A percentile compares a stretch with the other conserved stretches of the same genome.
Evolutionary conservation across 202 grass and related monocot genomes (phyloP).

Genomic region (Zizania palustris): DNA sequence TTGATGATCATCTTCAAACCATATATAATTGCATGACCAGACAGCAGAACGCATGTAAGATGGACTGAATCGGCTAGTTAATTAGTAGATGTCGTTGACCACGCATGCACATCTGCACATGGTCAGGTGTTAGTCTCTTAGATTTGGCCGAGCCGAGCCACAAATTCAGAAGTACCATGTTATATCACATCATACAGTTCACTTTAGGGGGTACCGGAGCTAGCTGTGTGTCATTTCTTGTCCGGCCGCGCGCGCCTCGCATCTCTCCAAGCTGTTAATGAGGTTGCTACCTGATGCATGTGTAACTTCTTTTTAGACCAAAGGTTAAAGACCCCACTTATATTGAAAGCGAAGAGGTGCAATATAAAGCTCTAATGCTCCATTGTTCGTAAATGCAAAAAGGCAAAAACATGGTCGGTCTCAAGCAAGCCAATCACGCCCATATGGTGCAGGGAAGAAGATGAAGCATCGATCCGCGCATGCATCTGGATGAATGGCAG

Average conservation of each 20-base stretch:
- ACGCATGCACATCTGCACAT: not conserved
- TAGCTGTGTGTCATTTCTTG: conserved; percentile 10
- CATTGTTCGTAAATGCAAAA: not conserved
- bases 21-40: too few relatives aligned
- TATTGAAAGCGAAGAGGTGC: too few relatives aligned
- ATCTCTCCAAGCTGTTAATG: conserved; percentile 6
- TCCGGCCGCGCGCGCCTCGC: conserved; percentile 10
- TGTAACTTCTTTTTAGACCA: not conserved
- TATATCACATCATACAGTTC: conserved; percentile 46
- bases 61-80: too few relatives aligned
- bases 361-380: conserved; percentile 12
- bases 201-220: conserved; percentile 37
- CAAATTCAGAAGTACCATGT: conserved; percentile 42
- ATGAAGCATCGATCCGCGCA: conserved; percentile 27
- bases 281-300: conserved; percentile 40
- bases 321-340: too few relatives aligned
- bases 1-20: too few relatives aligned
- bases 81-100: conserved; percentile 7
- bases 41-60: too few relatives aligned
- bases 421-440: conserved; percentile 13
- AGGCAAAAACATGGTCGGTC: not conserved
- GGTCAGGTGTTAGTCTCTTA: not conserved
- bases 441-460: not conserved
- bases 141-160: conserved; percentile 27
- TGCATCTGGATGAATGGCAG: conserved; percentile 23